Evolutionary conservation across 78 protist genomes (phyloP).

Genomic region (Planoprotostelium fungivorum): DNA sequence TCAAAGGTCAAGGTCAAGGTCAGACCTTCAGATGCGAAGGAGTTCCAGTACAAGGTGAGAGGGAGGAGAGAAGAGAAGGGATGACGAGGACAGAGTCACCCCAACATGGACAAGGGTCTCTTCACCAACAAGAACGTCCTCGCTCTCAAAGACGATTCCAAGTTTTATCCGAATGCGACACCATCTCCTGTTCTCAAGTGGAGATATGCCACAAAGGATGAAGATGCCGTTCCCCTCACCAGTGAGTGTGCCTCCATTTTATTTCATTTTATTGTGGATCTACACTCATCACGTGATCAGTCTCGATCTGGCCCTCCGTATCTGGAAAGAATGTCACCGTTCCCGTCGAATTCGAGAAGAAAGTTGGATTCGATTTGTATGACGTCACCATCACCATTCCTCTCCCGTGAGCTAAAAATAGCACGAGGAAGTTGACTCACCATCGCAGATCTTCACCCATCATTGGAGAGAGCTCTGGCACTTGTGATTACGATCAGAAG

Average conservation of each 20-base stretch:
- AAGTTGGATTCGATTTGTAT: constrained; percentile 19
- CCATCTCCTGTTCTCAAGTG: constrained; percentile 40
- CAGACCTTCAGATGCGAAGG: neutral
- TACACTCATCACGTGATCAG: constrained; percentile 23
- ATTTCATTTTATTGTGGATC: neutral
- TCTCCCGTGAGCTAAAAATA: constrained; percentile 19
- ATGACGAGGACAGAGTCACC: constrained; percentile 25
- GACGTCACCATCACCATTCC: constrained; percentile 40
- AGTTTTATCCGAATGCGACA: constrained; percentile 17
- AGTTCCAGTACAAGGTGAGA: constrained; percentile 55
- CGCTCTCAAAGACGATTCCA: constrained; percentile 15
- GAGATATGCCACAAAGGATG: constrained; percentile 36
- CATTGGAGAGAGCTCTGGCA: constrained; percentile 24
- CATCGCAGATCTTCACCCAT: neutral
- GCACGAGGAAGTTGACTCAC: neutral
- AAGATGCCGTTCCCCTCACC: constrained; percentile 33
- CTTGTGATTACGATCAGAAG: constrained; percentile 28
- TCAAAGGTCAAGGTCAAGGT: constrained; percentile 17
- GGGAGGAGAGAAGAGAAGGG: neutral
- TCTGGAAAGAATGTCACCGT: constrained; percentile 23
- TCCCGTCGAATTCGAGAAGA: constrained; percentile 20
- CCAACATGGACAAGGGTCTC: constrained; percentile 35
- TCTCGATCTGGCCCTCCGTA: constrained; percentile 63
- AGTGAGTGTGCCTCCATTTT: neutral
- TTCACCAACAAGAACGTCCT: constrained; percentile 1